phyloP scores from a whole-genome alignment of 139 green algal species.

The Pleodorina starrii region DNA sequence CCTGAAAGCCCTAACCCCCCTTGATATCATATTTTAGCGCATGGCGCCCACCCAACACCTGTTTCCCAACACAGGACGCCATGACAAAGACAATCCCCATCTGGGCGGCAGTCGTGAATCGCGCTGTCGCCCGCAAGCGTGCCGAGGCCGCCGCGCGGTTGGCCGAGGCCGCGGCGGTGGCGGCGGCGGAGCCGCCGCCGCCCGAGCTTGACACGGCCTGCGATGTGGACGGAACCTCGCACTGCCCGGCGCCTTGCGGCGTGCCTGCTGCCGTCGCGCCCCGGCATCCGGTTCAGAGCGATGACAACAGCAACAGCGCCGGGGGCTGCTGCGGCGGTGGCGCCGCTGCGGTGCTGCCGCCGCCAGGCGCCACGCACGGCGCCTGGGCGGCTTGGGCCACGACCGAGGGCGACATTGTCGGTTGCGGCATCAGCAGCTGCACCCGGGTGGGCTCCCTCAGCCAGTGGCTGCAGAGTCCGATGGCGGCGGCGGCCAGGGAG shows the following conservation, averaged over 20 bases:
- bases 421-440: neutral
- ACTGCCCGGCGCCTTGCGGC: too few relatives aligned
- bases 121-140: slow-evolving; percentile 67
- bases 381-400: neutral
- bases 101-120: slow-evolving; percentile 92
- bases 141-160: neutral
- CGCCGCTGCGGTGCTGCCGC: neutral
- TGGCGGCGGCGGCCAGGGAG: neutral
- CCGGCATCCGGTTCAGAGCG: too few relatives aligned
- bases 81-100: slow-evolving; percentile 97
- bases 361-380: neutral
- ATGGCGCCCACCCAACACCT: too few relatives aligned
- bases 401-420: neutral
- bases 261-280: too few relatives aligned
- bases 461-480: slow-evolving; percentile 16
- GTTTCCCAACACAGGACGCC: too few relatives aligned
- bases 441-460: slow-evolving; percentile 12
- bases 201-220: too few relatives aligned
- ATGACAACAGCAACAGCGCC: neutral
- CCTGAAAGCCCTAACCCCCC: too few relatives aligned
- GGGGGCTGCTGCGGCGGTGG: too few relatives aligned
- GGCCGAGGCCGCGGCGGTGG: neutral
- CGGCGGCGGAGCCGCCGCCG: neutral
- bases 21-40: too few relatives aligned
- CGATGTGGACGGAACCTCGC: too few relatives aligned